A percentile compares a stretch with the other conserved stretches of the same genome.
Evolutionary conservation across 1,284 basidiomycete genomes (phyloP).

Genomic region (Mycena sp.): DNA sequence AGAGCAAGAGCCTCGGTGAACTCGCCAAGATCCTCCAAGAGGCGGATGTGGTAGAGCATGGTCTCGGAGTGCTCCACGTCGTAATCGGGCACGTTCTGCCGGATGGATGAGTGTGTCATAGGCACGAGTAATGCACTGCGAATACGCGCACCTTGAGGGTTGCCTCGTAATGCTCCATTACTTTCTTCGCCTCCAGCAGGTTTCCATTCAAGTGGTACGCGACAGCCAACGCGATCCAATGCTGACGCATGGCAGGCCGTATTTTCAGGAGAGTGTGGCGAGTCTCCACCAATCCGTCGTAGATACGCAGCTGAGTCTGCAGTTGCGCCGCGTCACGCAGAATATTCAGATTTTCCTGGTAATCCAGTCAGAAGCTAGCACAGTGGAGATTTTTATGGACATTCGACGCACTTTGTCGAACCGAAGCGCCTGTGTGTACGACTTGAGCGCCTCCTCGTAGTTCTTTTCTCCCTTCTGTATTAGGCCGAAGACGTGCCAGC

Average conservation of each 20-base stretch:
- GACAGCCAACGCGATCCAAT: conserved; percentile 92
- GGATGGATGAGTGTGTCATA: neutral
- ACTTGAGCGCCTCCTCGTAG: conserved; percentile 90
- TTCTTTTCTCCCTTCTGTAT: conserved; percentile 93
- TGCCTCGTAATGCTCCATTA: conserved; percentile 75
- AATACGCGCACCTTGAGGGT: conserved; percentile 64
- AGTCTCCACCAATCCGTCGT: conserved; percentile 83
- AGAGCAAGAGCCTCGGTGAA: conserved; percentile 67
- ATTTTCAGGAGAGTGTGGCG: conserved; percentile 84
- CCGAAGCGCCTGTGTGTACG: conserved; percentile 82
- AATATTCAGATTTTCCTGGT: conserved; percentile 93
- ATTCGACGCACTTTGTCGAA: conserved; percentile 84
- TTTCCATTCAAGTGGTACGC: conserved; percentile 90
- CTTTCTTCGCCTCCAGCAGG: conserved; percentile 74
- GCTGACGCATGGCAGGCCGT: conserved; percentile 86
- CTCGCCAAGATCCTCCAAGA: conserved; percentile 84
- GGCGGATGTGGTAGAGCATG: conserved; percentile 81
- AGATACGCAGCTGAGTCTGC: conserved; percentile 91
- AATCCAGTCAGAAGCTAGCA: conserved; percentile 16
- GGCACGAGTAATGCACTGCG: neutral
- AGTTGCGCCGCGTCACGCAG: conserved; percentile 92
- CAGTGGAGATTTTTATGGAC: neutral
- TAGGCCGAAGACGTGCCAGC: conserved; percentile 98
- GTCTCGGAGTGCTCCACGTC: conserved; percentile 91
- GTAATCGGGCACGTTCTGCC: conserved; percentile 75